These are phyloP conservation scores for Cystobasidium tubakii DNA, from an alignment of 768 basidiomycete species.

Conservation along the genomic window DNA sequence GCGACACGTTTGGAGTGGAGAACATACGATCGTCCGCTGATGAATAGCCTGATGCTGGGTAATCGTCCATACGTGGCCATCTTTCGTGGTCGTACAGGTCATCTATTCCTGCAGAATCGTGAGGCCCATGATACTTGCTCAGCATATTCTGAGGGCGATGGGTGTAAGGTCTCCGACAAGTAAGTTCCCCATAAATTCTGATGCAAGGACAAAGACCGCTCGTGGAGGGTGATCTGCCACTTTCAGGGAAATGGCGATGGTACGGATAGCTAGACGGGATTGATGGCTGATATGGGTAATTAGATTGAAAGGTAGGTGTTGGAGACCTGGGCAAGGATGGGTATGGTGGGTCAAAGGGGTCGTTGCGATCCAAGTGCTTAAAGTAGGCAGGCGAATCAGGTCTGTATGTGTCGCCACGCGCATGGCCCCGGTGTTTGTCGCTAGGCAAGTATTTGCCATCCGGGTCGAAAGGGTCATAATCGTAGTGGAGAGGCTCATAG, in stretches of 20 bases:
- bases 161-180: background rate
- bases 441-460: background rate
- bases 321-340: no score
- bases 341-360: no score
- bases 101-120: background rate
- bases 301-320: no score
- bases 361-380: no score
- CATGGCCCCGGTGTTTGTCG: background rate
- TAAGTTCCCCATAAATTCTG: background rate
- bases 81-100: background rate
- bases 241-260: no score
- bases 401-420: background rate
- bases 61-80: background rate
- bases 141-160: background rate
- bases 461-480: background rate
- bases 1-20: background rate
- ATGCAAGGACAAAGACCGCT: background rate
- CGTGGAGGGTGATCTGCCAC: no score
- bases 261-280: no score
- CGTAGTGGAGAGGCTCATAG: background rate
- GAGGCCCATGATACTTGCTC: background rate
- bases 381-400: background rate
- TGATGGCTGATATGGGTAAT: no score
- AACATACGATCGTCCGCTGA: background rate
- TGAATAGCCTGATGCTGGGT: background rate